phyloP scores from a whole-genome alignment of 2,329 filamentous ascomycete genomes.

The Trichoderma polysporum region DNA sequence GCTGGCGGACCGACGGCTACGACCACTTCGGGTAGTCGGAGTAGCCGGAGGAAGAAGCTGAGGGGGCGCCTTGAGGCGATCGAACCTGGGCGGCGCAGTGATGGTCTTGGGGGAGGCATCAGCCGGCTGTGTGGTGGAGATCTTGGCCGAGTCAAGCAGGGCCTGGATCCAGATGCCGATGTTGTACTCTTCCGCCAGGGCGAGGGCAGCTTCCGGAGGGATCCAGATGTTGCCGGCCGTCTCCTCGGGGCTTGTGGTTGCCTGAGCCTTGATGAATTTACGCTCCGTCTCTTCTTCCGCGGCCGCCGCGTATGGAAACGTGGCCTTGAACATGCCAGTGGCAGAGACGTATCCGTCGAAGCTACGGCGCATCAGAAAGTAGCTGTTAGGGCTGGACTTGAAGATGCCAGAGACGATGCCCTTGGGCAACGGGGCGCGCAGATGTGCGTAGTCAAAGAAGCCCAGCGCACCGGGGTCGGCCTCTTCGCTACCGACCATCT shows the following conservation, averaged over 20 bases:
- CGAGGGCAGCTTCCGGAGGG: slow-evolving; percentile 74
- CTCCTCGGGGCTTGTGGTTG: slow-evolving; percentile 83
- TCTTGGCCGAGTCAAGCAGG: slow-evolving; percentile 85
- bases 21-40: slow-evolving; percentile 47
- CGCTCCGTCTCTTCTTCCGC: slow-evolving; percentile 75
- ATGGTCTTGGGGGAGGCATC: slow-evolving; percentile 75
- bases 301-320: slow-evolving; percentile 74
- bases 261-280: slow-evolving; percentile 78
- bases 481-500: slow-evolving; percentile 73
- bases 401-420: slow-evolving; percentile 93
- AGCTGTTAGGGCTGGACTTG: slow-evolving; percentile 82
- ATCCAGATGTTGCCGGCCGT: slow-evolving; percentile 98
- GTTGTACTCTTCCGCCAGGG: slow-evolving; percentile 81
- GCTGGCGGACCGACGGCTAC: slow-evolving; percentile 57
- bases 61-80: slow-evolving; percentile 48
- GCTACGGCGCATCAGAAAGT: slow-evolving; percentile 94
- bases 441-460: slow-evolving; percentile 92
- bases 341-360: slow-evolving; percentile 81
- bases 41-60: slow-evolving; percentile 50
- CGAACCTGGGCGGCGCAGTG: slow-evolving; percentile 76
- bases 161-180: slow-evolving; percentile 87
- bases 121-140: slow-evolving; percentile 57
- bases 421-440: slow-evolving; percentile 88
- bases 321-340: slow-evolving; percentile 90
- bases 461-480: slow-evolving; percentile 72